Evolutionary conservation across 1,284 basidiomycete genomes (phyloP).

Genomic region (Fomitopsis schrenkii): DNA sequence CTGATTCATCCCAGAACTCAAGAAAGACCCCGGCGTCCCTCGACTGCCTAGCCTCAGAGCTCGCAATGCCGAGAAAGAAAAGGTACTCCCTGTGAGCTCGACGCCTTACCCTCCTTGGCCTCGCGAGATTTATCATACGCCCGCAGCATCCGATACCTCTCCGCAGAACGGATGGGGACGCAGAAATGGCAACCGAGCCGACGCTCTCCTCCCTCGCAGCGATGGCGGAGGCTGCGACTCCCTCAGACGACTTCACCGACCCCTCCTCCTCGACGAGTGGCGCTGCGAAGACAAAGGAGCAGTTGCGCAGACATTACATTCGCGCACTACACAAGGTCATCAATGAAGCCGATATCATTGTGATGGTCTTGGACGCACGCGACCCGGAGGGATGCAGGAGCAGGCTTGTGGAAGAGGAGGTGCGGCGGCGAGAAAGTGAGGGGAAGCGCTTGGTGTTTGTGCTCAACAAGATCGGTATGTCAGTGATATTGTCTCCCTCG

Average conservation of each 20-base stretch:
- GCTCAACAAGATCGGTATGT: constrained; percentile 88
- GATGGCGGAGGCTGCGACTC: constrained; percentile 33
- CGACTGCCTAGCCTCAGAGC: constrained; percentile 68
- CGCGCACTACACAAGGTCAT: constrained; percentile 88
- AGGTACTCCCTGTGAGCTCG: constrained; percentile 24
- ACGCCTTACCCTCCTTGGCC: background rate
- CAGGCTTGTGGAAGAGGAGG: constrained; percentile 87
- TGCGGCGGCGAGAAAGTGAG: constrained; percentile 76
- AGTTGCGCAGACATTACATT: constrained; percentile 66
- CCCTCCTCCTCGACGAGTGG: constrained; percentile 22
- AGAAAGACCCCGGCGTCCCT: constrained; percentile 81
- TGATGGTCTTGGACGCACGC: constrained; percentile 85
- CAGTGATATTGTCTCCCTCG: constrained; percentile 3
- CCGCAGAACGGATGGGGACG: constrained; percentile 42
- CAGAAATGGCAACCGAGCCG: constrained; percentile 71
- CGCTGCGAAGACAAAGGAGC: constrained; percentile 55
- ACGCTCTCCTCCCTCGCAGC: constrained; percentile 56
- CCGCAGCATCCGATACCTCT: constrained; percentile 17
- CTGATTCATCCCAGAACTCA: constrained; percentile 48
- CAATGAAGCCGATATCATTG: constrained; percentile 88
- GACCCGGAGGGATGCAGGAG: constrained; percentile 91
- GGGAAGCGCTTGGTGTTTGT: constrained; percentile 90
- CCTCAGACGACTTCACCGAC: constrained; percentile 23
- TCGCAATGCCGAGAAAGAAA: constrained; percentile 51
- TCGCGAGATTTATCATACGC: background rate